Percentiles rank a stretch among this genome's conserved stretches.
Conservation (phyloP, 495 filamentous ascomycete genomes). For the Extremus antarcticus region DNA sequence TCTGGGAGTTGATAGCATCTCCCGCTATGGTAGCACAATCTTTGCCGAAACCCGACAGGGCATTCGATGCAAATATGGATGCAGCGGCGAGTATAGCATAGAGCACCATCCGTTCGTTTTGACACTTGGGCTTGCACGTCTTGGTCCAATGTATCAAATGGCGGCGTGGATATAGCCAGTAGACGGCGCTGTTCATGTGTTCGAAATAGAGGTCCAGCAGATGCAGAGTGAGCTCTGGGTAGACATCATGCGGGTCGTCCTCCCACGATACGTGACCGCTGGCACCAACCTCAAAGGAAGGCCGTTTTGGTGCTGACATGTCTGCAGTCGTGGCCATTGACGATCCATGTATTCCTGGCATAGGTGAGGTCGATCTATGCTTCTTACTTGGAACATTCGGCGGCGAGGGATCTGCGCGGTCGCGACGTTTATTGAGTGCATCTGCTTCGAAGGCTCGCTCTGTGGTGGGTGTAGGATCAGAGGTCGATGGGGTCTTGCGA, state of each 20-base stretch:
- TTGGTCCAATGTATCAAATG: conserved; percentile 44
- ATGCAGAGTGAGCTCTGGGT: conserved; percentile 34
- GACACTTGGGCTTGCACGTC: conserved; percentile 42
- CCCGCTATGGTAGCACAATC: conserved; percentile 47
- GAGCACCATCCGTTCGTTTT: conserved; percentile 58
- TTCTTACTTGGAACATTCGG: conserved; percentile 16
- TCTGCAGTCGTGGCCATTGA: background rate
- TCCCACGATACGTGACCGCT: conserved; percentile 28
- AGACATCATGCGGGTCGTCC: conserved; percentile 48
- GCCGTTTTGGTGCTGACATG: background rate
- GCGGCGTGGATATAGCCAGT: conserved; percentile 46
- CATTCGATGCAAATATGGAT: conserved; percentile 44
- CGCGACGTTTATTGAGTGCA: conserved; percentile 9
- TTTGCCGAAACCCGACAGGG: conserved; percentile 25
- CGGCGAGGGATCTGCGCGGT: conserved; percentile 11
- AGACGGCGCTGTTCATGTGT: conserved; percentile 41
- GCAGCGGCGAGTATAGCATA: conserved; percentile 54
- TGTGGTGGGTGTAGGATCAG: conserved; percentile 1
- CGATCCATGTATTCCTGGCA: background rate
- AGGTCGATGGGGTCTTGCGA: conserved; percentile 4
- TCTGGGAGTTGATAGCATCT: conserved; percentile 43
- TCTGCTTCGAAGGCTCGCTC: conserved; percentile 1
- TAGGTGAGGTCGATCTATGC: conserved; percentile 16
- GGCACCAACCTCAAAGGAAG: background rate
- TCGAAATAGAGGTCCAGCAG: conserved; percentile 47